Evolutionary conservation across 1,284 basidiomycete species (phyloP).

Genomic region (Sporisorium sorghi): DNA sequence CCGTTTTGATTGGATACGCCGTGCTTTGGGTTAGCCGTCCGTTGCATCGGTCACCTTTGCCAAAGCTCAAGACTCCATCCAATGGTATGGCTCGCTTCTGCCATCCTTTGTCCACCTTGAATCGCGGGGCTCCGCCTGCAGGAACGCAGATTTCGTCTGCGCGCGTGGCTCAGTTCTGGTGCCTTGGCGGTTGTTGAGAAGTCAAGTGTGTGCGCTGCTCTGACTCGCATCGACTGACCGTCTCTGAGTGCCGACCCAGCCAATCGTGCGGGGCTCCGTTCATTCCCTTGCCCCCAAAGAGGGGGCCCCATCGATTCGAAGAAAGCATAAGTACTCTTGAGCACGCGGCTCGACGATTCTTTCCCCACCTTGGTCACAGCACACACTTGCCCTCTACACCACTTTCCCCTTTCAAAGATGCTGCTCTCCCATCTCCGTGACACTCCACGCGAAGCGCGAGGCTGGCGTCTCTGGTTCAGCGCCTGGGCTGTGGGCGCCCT

Average conservation of each 20-base stretch:
- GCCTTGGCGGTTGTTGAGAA: not conserved
- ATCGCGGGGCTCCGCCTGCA: constrained; percentile 13
- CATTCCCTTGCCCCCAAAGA: not conserved
- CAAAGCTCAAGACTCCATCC: not conserved
- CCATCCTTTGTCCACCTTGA: no score
- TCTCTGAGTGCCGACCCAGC: not conserved
- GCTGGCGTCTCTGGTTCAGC: constrained; percentile 45
- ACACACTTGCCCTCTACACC: not conserved
- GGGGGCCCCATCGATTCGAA: not conserved
- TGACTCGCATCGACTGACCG: no score
- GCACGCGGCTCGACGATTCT: not conserved
- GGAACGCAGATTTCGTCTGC: constrained; percentile 5
- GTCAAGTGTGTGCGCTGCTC: no score
- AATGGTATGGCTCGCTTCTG: constrained; percentile 1
- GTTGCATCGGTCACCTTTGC: not conserved
- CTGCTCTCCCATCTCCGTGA: constrained; percentile 45
- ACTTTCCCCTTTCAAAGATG: constrained; percentile 12
- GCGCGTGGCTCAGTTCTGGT: not conserved
- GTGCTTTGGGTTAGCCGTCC: not conserved
- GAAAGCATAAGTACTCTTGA: not conserved
- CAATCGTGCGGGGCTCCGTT: not conserved
- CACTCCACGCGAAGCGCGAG: constrained; percentile 44
- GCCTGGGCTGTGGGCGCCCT: constrained; percentile 48
- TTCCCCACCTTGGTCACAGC: not conserved
- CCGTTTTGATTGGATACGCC: not conserved